phyloP scores from a whole-genome alignment of 768 basidiomycete genomes.

The Boletus reticulatus region DNA sequence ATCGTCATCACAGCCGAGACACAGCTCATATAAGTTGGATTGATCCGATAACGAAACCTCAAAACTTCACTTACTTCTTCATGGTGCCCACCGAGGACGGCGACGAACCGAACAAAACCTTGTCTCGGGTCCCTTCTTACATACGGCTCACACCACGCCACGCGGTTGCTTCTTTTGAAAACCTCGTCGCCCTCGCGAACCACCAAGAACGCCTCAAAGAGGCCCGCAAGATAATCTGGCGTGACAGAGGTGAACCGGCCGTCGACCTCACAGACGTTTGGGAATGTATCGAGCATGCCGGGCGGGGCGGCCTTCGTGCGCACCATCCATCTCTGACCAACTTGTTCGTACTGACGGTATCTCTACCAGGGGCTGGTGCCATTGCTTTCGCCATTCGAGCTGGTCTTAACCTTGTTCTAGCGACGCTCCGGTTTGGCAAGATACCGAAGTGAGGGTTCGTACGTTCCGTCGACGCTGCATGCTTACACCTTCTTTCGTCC shows the following conservation, averaged over 20 bases:
- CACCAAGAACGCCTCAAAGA: conserved; percentile 72
- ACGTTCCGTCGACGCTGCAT: background rate
- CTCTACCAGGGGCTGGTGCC: conserved; percentile 64
- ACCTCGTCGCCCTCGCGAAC: conserved; percentile 80
- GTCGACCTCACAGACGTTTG: conserved; percentile 60
- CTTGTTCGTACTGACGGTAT: background rate
- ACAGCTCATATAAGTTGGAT: background rate
- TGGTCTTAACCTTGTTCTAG: conserved; percentile 76
- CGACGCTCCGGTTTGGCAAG: conserved; percentile 67
- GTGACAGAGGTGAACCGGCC: conserved; percentile 74
- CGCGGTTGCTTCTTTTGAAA: conserved; percentile 78
- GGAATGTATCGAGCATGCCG: conserved; percentile 70
- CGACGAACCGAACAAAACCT: conserved; percentile 1
- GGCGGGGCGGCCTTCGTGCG: conserved; percentile 69
- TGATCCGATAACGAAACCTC: background rate
- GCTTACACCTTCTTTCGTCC: conserved; percentile 2
- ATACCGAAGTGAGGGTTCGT: conserved; percentile 54
- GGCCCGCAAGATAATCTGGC: conserved; percentile 80
- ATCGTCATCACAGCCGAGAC: background rate
- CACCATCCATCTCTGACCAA: conserved; percentile 13
- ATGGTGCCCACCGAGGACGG: conserved; percentile 7
- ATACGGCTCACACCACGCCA: conserved; percentile 51
- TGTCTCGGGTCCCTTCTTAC: conserved; percentile 33
- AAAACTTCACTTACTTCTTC: too few relatives aligned
- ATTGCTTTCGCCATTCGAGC: conserved; percentile 83